phyloP scores from a whole-genome alignment of 192 early-diverging fungal species.

The Oehlia diaphana region DNA sequence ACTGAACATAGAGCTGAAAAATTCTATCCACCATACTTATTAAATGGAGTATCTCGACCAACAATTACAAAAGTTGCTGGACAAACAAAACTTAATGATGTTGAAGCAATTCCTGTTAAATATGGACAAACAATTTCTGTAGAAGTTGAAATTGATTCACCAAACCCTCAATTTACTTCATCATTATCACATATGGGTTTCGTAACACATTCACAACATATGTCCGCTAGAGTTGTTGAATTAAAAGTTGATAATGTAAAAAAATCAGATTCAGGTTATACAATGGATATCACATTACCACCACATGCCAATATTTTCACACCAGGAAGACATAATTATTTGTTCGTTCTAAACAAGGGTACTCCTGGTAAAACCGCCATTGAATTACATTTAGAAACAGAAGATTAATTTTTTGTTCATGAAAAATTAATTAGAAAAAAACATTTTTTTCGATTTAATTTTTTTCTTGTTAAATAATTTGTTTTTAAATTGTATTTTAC shows the following conservation, averaged over 20 bases:
- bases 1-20: constrained; percentile 41
- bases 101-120: constrained; percentile 24
- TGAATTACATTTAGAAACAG: not conserved
- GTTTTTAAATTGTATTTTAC: too few species aligned
- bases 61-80: not conserved
- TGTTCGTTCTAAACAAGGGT: constrained; percentile 52
- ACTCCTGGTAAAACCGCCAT: constrained; percentile 33
- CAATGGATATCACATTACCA: constrained; percentile 37
- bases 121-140: constrained; percentile 33
- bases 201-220: constrained; percentile 54
- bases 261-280: constrained; percentile 30
- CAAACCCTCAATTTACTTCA: constrained; percentile 31
- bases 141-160: constrained; percentile 26
- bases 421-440: too few species aligned
- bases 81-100: not conserved
- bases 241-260: constrained; percentile 20
- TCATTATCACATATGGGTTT: constrained; percentile 50
- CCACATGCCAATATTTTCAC: constrained; percentile 56
- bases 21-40: not conserved
- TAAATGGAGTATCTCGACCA: not conserved
- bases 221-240: constrained; percentile 47
- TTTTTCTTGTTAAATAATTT: too few species aligned
- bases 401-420: too few species aligned
- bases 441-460: too few species aligned
- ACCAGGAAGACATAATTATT: constrained; percentile 52